Base-by-base conservation (phyloP, 345 rosid species). In the Pistacia vera region DNA sequence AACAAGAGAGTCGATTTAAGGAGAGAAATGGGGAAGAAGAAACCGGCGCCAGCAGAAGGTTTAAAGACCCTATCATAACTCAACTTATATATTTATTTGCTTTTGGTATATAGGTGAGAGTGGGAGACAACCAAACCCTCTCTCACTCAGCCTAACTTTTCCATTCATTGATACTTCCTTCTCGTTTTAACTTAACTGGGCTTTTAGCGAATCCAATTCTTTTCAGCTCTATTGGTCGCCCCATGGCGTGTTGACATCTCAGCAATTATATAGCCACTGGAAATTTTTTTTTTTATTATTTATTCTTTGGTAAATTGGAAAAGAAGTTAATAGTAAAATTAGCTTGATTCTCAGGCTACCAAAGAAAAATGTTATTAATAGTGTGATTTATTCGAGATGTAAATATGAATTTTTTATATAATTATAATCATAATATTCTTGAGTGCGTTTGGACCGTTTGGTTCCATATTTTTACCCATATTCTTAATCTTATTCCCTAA, bases 11-110 rank as follows among this genome's bases (percentile, higher is more conserved):
- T 25, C 83, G 79, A 84, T 41, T 72, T 74, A 86, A 68, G 68
- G 88, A 79, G 70, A 83, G 74, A 68, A 84, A 75, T 28, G 85
- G 83, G 17, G 89, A 70, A 16, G 88, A 44, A 70, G 88, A 73
- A 36, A 75, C 83, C 85, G 92, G 89, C 72, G 83, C 80, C 48
- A 83, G 83, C 36, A 69, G 66, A 17, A 84, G 68, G 41, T 78
- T 68, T 48, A 82, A 71, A 41, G 85, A 76, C 12, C 77, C 78
- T 65, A 82, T 60, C 89, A 85, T 84, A 25, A 48, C 84, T 69
- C 41, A 20, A 20, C 44, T 41, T 46, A 72, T 68, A 66, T 48
- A 64, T 17, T 10, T 46, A 49, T 28, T 68, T 20, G 59, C 0
- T 28, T 68, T 14, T 70, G 0, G n/a, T 58, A 8, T 22, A 22